Evolutionary conservation across 2,329 filamentous ascomycete genomes (phyloP).

Genomic region (Aspergillus texensis): DNA sequence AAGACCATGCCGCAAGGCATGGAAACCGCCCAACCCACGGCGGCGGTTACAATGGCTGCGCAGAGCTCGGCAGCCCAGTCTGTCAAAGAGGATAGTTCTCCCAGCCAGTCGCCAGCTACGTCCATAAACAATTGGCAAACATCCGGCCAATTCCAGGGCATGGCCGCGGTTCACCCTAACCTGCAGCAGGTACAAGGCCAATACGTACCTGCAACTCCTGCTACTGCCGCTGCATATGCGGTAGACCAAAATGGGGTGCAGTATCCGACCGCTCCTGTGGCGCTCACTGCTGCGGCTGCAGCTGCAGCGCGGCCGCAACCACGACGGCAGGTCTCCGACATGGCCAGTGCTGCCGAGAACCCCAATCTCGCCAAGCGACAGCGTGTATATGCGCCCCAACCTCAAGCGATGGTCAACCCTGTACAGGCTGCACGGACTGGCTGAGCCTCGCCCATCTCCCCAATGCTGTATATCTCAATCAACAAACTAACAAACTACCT

Average conservation of each 20-base stretch:
- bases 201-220: constrained; percentile 43
- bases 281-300: constrained; percentile 34
- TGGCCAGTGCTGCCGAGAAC: constrained; percentile 57
- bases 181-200: constrained; percentile 46
- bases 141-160: constrained; percentile 59
- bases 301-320: constrained; percentile 44
- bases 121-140: constrained; percentile 66
- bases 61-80: constrained; percentile 58
- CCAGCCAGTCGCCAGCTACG: constrained; percentile 62
- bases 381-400: constrained; percentile 56
- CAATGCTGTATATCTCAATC: constrained; percentile 6
- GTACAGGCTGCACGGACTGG: constrained; percentile 51
- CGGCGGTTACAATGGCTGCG: constrained; percentile 48
- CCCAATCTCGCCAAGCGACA: constrained; percentile 60
- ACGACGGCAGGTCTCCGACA: constrained; percentile 63
- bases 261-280: constrained; percentile 40
- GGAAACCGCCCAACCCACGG: constrained; percentile 49
- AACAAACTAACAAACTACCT: background rate
- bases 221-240: constrained; percentile 39
- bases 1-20: constrained; percentile 67
- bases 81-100: constrained; percentile 65
- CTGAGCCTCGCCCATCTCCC: constrained; percentile 19
- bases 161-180: constrained; percentile 57
- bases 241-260: constrained; percentile 45
- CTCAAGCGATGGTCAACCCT: constrained; percentile 50